phyloP scores from a whole-genome alignment of 2,329 filamentous ascomycete genomes.

The Dichotomopilus funicola region DNA sequence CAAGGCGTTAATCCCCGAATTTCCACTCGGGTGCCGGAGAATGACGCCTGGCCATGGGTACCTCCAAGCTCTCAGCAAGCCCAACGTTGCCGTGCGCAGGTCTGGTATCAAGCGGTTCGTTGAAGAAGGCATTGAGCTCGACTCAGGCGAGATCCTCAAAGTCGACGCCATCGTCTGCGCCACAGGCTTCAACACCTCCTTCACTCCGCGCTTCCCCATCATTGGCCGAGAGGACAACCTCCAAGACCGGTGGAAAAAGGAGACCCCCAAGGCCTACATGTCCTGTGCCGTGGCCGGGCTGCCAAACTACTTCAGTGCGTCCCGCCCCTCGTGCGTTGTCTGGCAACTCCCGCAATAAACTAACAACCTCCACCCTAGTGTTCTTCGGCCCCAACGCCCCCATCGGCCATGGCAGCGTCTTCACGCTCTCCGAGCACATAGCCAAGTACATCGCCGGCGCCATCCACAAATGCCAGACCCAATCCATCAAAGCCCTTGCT shows the following conservation, averaged over 20 bases:
- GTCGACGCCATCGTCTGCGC: conserved; percentile 52
- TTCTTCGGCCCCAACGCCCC: conserved; percentile 48
- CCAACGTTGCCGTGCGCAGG: conserved; percentile 44
- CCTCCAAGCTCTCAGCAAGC: conserved; percentile 38
- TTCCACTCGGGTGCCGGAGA: conserved; percentile 41
- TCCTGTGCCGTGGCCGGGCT: conserved; percentile 46
- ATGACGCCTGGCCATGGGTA: conserved; percentile 47
- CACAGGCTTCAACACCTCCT: conserved; percentile 51
- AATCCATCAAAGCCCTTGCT: conserved; percentile 41
- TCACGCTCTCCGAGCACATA: conserved; percentile 46
- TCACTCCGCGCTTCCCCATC: conserved; percentile 45
- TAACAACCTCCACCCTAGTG: conserved; percentile 27
- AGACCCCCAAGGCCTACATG: conserved; percentile 45
- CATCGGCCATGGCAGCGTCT: conserved; percentile 44
- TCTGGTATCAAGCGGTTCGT: conserved; percentile 41
- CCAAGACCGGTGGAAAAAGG: conserved; percentile 40
- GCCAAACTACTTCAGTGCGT: conserved; percentile 50
- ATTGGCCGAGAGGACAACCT: conserved; percentile 45
- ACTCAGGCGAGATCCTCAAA: conserved; percentile 41
- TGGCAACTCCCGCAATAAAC: neutral
- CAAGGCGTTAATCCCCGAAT: conserved; percentile 44
- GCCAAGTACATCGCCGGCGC: conserved; percentile 44
- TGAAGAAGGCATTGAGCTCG: conserved; percentile 41
- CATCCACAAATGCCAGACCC: conserved; percentile 44
- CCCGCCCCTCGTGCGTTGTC: neutral